These are phyloP conservation scores for Inonotus hispidus DNA, from an alignment of 1,284 basidiomycete species.

Conservation along the genomic window DNA sequence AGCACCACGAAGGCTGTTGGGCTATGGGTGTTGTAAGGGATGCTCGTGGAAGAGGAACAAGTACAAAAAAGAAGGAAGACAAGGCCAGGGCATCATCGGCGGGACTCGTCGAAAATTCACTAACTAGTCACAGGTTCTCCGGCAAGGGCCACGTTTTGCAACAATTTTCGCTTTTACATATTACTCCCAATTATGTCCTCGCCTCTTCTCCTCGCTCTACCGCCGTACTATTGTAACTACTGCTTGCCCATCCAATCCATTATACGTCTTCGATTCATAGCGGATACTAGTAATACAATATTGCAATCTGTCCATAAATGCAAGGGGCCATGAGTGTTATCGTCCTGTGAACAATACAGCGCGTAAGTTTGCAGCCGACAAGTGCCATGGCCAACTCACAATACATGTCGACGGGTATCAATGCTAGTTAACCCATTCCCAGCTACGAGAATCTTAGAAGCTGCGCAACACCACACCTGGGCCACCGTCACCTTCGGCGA, in stretches of 20 bases:
- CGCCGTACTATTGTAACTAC: not conserved
- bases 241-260: not conserved
- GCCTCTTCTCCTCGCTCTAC: not conserved
- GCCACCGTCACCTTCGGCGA: not conserved
- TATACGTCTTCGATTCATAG: no score
- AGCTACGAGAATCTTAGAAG: not conserved
- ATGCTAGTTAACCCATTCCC: not conserved
- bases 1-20: conserved; percentile 24
- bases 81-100: conserved; percentile 5
- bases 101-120: conserved; percentile 1
- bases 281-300: not conserved
- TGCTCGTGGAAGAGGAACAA: conserved; percentile 6
- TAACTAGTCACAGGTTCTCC: conserved; percentile 14
- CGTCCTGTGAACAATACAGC: not conserved
- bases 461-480: not conserved
- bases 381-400: not conserved
- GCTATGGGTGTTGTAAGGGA: not conserved
- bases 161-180: not conserved
- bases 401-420: conserved; percentile 3
- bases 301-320: not conserved
- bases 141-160: conserved; percentile 2
- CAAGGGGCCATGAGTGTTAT: not conserved
- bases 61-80: not conserved
- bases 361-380: not conserved
- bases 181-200: not conserved